A percentile compares a stretch with the other conserved stretches of the same genome.
These are phyloP conservation scores for Gaultheria prostrata DNA, from an alignment of 148 eudicot species.

Conservation along the genomic window DNA sequence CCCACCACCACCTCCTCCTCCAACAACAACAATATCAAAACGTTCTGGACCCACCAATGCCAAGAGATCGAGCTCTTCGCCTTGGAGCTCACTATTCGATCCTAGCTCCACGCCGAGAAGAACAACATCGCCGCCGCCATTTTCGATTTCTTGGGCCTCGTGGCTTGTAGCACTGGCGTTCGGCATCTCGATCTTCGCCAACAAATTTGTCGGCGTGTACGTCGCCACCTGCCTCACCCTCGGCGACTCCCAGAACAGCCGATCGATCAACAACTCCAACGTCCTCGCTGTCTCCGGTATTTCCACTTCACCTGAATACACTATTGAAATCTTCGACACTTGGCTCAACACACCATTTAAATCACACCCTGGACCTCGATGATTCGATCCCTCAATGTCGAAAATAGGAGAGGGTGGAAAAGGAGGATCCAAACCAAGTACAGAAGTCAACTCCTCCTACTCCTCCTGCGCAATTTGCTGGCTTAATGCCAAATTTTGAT, in stretches of 20 bases:
- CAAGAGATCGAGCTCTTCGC: no score
- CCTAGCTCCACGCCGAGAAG: no score
- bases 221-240: slow-evolving; percentile 61
- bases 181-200: slow-evolving; percentile 83
- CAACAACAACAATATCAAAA: no score
- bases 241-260: slow-evolving; percentile 59
- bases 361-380: slow-evolving; percentile 73
- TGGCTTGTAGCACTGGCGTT: slow-evolving; percentile 78
- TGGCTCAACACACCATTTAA: slow-evolving; percentile 71
- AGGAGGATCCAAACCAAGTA: slow-evolving; percentile 19
- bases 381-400: slow-evolving; percentile 50
- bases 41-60: no score
- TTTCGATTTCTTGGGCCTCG: no score
- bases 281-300: slow-evolving; percentile 78
- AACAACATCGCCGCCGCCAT: no score
- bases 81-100: no score
- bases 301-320: slow-evolving; percentile 48
- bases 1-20: no score
- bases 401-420: slow-evolving; percentile 25
- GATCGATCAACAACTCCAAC: slow-evolving; percentile 80
- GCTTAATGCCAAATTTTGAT: no score
- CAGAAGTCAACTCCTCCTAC: neutral
- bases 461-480: slow-evolving; percentile 55
- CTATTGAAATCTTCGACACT: slow-evolving; percentile 50
- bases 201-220: slow-evolving; percentile 70